Conservation (phyloP, 2,329 filamentous ascomycete species). For the Ploettnerulaceae sp. region DNA sequence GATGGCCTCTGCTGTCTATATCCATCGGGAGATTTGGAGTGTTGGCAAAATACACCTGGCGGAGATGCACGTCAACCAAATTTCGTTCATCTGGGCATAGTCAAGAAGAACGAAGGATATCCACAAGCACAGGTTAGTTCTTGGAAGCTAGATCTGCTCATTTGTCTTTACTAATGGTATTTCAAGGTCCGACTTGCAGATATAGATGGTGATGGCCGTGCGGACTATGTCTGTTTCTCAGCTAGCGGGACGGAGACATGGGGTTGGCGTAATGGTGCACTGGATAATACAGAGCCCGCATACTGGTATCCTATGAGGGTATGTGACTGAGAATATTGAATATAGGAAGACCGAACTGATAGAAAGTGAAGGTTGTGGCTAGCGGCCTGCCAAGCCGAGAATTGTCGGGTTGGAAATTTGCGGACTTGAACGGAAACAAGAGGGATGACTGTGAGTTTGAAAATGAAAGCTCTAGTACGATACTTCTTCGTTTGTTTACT, state of each 20-base stretch:
- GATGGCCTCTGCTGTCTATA: slow-evolving; percentile 6
- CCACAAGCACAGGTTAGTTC: not conserved
- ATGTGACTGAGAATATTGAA: too few species aligned
- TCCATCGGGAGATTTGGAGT: slow-evolving; percentile 2
- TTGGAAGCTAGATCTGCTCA: too few species aligned
- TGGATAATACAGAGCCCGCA: not conserved
- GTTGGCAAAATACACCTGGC: slow-evolving; percentile 5
- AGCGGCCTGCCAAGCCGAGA: not conserved
- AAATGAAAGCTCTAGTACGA: not conserved
- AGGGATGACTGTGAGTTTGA: slow-evolving; percentile 4
- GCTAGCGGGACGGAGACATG: not conserved
- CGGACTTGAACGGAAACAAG: slow-evolving; percentile 10
- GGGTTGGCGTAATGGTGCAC: slow-evolving; percentile 9
- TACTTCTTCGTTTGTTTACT: not conserved
- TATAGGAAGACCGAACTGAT: too few species aligned
- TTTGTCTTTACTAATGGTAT: too few species aligned
- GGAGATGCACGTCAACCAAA: slow-evolving; percentile 4
- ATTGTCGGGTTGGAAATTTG: slow-evolving; percentile 7
- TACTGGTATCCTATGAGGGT: slow-evolving; percentile 7
- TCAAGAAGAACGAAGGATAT: not conserved
- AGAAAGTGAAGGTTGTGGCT: too few species aligned
- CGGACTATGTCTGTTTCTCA: slow-evolving; percentile 6
- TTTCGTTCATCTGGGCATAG: not conserved
- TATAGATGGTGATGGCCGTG: slow-evolving; percentile 9
- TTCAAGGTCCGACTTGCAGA: slow-evolving; percentile 1